Evolutionary conservation across 1,284 basidiomycete genomes (phyloP).

Genomic region (Cutaneotrichosporon sp.): DNA sequence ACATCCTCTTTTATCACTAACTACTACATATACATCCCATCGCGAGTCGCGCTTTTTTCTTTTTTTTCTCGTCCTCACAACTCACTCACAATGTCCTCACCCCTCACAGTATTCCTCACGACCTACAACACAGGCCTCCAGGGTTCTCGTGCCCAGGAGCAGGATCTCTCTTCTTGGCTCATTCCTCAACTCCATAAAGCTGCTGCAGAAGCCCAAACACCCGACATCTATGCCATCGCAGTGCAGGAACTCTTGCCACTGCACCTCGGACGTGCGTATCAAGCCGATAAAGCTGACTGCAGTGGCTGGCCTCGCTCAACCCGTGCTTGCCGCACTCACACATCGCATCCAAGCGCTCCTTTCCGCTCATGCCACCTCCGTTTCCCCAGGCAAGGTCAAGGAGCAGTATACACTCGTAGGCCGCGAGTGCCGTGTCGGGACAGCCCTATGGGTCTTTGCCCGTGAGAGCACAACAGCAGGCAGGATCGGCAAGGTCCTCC

Average conservation of each 20-base stretch:
- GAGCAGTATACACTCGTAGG: slow-evolving; percentile 46
- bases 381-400: slow-evolving; percentile 27
- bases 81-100: slow-evolving; percentile 27
- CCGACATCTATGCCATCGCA: slow-evolving; percentile 84
- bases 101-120: slow-evolving; percentile 50
- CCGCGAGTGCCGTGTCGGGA: slow-evolving; percentile 45
- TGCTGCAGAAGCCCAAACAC: slow-evolving; percentile 39
- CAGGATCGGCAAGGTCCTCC: slow-evolving; percentile 38
- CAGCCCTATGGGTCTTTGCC: slow-evolving; percentile 51
- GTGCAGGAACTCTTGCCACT: slow-evolving; percentile 87
- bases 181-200: slow-evolving; percentile 46
- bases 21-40: not conserved
- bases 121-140: slow-evolving; percentile 54
- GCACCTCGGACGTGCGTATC: slow-evolving; percentile 47
- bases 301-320: slow-evolving; percentile 43
- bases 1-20: no score
- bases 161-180: slow-evolving; percentile 52
- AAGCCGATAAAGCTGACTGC: slow-evolving; percentile 4
- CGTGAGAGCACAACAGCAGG: slow-evolving; percentile 40
- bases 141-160: slow-evolving; percentile 47
- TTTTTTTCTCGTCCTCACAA: not conserved
- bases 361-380: slow-evolving; percentile 45
- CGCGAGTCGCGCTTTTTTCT: not conserved
- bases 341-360: slow-evolving; percentile 47
- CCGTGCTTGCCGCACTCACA: slow-evolving; percentile 42